A percentile compares a stretch with the other conserved stretches of the same genome.
phyloP scores from a whole-genome alignment of 257 asterid genomes.

The Solanum chaucha region DNA sequence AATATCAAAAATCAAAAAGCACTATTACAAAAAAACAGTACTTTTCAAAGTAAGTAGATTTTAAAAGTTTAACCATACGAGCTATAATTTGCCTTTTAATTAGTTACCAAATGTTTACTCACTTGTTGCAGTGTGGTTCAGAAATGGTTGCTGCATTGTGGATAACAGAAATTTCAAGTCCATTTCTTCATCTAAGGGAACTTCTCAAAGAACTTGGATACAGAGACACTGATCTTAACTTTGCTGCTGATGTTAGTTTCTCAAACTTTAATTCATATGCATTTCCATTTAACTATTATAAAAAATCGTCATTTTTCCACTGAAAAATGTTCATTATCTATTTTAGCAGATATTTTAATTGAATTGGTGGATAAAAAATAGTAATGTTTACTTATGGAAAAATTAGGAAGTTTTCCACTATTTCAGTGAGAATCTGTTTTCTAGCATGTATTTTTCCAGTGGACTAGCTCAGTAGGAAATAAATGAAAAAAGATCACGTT shows the following conservation, averaged over 20 bases:
- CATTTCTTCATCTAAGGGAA: slow-evolving; percentile 79
- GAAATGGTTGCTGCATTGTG: slow-evolving; percentile 77
- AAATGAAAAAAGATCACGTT: too few relatives aligned
- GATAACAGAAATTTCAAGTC: slow-evolving; percentile 90
- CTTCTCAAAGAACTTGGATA: slow-evolving; percentile 79
- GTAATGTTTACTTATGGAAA: rapidly evolving
- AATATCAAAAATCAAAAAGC: not conserved
- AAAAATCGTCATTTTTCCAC: not conserved
- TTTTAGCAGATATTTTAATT: too few relatives aligned
- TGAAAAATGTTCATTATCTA: too few relatives aligned
- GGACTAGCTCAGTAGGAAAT: too few relatives aligned
- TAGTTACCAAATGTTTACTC: not conserved
- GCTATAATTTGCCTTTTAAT: too few relatives aligned
- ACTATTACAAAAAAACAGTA: too few relatives aligned
- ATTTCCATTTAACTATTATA: not conserved
- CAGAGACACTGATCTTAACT: slow-evolving; percentile 55
- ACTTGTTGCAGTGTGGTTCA: slow-evolving; percentile 54
- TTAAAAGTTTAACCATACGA: too few relatives aligned
- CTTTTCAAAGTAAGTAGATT: too few relatives aligned
- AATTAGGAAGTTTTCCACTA: not conserved
- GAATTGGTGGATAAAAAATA: rapidly evolving
- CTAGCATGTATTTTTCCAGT: rapidly evolving
- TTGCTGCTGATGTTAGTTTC: slow-evolving; percentile 78
- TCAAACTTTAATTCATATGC: slow-evolving; percentile 3
- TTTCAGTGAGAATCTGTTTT: too few relatives aligned